Evolutionary conservation across 179 eudicot genomes (phyloP), one percentile per base, ranked within the genome.

Genomic region (Sideroxylon spinosum): DNA sequence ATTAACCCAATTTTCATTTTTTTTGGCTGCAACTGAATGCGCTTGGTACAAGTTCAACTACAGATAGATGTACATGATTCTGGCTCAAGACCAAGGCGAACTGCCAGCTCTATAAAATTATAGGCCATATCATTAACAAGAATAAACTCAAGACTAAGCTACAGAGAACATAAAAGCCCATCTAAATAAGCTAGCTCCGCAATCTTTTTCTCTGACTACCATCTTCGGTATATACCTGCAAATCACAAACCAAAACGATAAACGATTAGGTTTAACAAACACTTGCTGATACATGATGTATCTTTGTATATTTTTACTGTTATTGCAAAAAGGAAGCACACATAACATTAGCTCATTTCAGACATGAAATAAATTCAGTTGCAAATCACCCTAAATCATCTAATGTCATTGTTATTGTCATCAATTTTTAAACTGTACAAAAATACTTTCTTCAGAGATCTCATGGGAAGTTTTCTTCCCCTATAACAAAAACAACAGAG

Each of bases 201-300:
- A 84, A 68, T 50, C 87, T 78, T 88, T 87, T 90, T 79, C 90
- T 84, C 82, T 79, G 81, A 72, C 83, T 74, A 77, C 87, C 90
- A 67, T 88, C 93, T 76, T 85, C 89, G 44, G 80, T 78, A 63
- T 46, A 78, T 74, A 76, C 93, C 98, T 93, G 87, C 80, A 83
- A 48, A 85, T 46, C 25, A 71, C 61, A 78, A 44, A 68, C 23
- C 59, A 49, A 25, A 74, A 20, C 10, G 76, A 16, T 32, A 48
- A 82, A 67, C 52, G 14, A 17, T 49, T 56, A 23, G 37, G 2
- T 68, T 70, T 6, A 7, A 60, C 22, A 25, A 56, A 68, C 44
- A 37, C 63, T 46, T 57, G 73, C 49, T 56, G 4, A 56, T 22
- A 17, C 10, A 64, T 19, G 29, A 46, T 59, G 7, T 12, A 57